Evolutionary conservation across 2,329 filamentous ascomycete genomes (phyloP), one percentile per base, ranked within the genome.

Genomic region (Leptographium wingfieldii): DNA sequence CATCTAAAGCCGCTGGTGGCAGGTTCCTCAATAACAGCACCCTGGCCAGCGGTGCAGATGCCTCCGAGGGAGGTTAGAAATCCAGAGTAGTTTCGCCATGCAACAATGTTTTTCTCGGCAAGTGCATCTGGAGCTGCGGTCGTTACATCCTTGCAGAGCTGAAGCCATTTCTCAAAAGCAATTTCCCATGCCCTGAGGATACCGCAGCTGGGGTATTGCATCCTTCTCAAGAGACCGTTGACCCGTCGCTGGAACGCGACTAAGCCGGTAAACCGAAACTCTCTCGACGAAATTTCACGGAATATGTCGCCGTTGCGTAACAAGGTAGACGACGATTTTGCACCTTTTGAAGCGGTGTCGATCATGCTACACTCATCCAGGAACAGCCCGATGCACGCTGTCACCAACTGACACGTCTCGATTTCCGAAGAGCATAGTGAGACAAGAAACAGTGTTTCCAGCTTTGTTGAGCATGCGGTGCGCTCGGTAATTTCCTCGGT

Each of bases 171-270:
- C 35, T 85, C 79, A 65, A 87, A 87, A 1, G 83, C 82, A 22
- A 76, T 74, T 65, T 86, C 83, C 85, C 85, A 88, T 3, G 85
- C 84, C 60, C 80, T 78, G 33, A 88, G 71, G 58, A 88, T 86
- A n/a, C 83, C 84, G n/a, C 75, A 73, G 12, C 82, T 85, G 25
- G 85, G 85, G 63, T 79, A 80, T 56, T 81, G 77, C 73, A 87
- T 80, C 55, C 78, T 78, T 29, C 82, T 75, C 27, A 87, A 68
- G 38, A 87, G 74, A 14, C 77, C 76, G 53, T 84, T 78, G 38
- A 84, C 76, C 49, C 84, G 77, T 67, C 86, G 87, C 65, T 88
- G 85, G 66, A 88, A 88, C 2, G 84, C 85, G 12, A 87, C 85
- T 9, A 86, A 71, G 1, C 85, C 85, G 9, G 85, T 87, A 65